phyloP scores from a whole-genome alignment of 306 rosid species.

The Pachyrhizus erosus region DNA sequence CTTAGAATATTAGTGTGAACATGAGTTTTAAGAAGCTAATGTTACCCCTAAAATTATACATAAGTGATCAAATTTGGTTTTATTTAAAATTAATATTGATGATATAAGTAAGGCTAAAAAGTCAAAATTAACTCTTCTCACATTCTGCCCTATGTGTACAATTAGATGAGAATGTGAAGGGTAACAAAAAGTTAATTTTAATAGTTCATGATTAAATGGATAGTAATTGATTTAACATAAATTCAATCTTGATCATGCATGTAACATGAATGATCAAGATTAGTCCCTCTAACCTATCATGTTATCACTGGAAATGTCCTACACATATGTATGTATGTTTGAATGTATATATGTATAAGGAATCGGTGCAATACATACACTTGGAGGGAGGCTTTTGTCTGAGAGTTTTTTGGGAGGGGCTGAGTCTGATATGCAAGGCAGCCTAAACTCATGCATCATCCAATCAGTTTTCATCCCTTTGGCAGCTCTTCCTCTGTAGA shows the following conservation, averaged over 20 bases:
- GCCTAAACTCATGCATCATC: constrained; percentile 95
- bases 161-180: background rate
- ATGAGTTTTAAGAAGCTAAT: background rate
- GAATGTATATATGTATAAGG: background rate
- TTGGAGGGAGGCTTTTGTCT: constrained; percentile 61
- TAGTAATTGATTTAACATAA: background rate
- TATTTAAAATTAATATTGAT: background rate
- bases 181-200: background rate
- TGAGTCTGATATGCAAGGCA: constrained; percentile 56
- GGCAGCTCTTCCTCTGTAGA: constrained; percentile 84
- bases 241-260: background rate
- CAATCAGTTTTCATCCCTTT: constrained; percentile 84
- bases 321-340: background rate
- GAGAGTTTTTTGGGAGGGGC: constrained; percentile 50
- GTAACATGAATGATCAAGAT: background rate
- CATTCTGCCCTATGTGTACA: background rate
- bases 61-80: background rate
- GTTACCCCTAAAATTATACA: background rate
- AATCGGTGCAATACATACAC: constrained; percentile 49
- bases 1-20: too few relatives aligned
- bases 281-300: background rate
- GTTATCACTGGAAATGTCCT: background rate
- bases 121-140: background rate
- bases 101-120: background rate
- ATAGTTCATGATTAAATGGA: background rate